phyloP scores from a whole-genome alignment of 1,284 basidiomycete species.

The Exobasidium rhododendri region DNA sequence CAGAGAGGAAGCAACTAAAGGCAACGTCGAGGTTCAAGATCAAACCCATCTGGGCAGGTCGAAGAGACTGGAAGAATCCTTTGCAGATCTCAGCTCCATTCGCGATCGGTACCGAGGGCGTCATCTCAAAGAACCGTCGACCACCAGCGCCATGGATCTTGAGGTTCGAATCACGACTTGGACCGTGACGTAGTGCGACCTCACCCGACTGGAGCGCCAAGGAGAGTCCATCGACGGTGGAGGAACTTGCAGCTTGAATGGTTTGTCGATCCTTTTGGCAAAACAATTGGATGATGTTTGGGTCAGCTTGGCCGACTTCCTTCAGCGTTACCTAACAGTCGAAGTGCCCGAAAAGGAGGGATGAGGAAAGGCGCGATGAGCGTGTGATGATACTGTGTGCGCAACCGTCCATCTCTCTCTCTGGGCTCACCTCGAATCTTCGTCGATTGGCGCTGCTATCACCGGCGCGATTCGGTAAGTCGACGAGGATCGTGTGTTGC shows the following conservation, averaged over 20 bases:
- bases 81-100: constrained; percentile 34
- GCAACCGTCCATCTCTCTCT: constrained; percentile 14
- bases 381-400: too few relatives aligned
- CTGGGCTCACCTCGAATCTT: constrained; percentile 21
- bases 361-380: constrained; percentile 16
- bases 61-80: constrained; percentile 37
- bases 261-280: constrained; percentile 24
- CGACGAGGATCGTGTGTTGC: constrained; percentile 8
- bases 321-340: constrained; percentile 26
- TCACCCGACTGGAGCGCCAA: constrained; percentile 28
- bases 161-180: constrained; percentile 9
- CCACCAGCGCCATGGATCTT: constrained; percentile 18
- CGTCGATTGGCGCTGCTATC: not conserved
- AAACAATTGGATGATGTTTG: constrained; percentile 19
- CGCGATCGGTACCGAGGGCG: constrained; percentile 20
- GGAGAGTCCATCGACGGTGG: constrained; percentile 15
- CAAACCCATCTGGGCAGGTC: constrained; percentile 31
- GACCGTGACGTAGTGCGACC: constrained; percentile 17
- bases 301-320: constrained; percentile 22
- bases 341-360: constrained; percentile 15
- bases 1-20: constrained; percentile 31
- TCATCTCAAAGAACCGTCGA: constrained; percentile 34
- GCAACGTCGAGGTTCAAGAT: constrained; percentile 44
- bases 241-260: constrained; percentile 12
- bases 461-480: constrained; percentile 2